These are phyloP conservation scores for Phialocephala sp. DNA, from an alignment of 2,329 filamentous ascomycete genomes.

Conservation along the genomic window DNA sequence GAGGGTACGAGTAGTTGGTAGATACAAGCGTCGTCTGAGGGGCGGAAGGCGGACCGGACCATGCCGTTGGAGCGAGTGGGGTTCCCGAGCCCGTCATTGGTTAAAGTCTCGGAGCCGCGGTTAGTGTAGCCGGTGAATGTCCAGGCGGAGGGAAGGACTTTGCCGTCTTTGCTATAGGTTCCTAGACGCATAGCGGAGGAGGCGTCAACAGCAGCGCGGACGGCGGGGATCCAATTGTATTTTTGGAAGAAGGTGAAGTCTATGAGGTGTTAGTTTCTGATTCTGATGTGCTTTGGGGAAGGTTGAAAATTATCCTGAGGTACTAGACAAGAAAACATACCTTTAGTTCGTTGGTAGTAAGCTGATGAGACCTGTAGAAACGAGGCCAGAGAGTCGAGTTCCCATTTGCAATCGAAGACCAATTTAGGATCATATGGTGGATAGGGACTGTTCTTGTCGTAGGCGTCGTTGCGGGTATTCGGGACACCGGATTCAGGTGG, in stretches of 20 bases:
- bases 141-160: slow-evolving; percentile 66
- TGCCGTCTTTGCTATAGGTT: slow-evolving; percentile 70
- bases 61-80: slow-evolving; percentile 80
- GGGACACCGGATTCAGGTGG: slow-evolving; percentile 74
- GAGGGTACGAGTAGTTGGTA: slow-evolving; percentile 86
- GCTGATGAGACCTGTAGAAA: slow-evolving; percentile 83
- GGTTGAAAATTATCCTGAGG: neutral
- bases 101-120: slow-evolving; percentile 80
- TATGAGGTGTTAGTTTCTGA: slow-evolving; percentile 14
- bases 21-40: slow-evolving; percentile 83
- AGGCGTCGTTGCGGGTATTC: slow-evolving; percentile 64
- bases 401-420: slow-evolving; percentile 96
- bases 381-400: slow-evolving; percentile 86
- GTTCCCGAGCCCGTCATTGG: slow-evolving; percentile 77
- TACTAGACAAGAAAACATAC: slow-evolving; percentile 3
- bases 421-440: slow-evolving; percentile 71
- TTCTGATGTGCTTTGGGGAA: neutral
- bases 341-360: slow-evolving; percentile 73
- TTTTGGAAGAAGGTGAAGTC: slow-evolving; percentile 77
- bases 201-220: slow-evolving; percentile 71
- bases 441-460: slow-evolving; percentile 63
- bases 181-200: slow-evolving; percentile 73
- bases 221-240: slow-evolving; percentile 72
- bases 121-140: slow-evolving; percentile 78
- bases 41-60: slow-evolving; percentile 85